Conservation (phyloP, 345 rosid species). For the Iberis pinnata region DNA sequence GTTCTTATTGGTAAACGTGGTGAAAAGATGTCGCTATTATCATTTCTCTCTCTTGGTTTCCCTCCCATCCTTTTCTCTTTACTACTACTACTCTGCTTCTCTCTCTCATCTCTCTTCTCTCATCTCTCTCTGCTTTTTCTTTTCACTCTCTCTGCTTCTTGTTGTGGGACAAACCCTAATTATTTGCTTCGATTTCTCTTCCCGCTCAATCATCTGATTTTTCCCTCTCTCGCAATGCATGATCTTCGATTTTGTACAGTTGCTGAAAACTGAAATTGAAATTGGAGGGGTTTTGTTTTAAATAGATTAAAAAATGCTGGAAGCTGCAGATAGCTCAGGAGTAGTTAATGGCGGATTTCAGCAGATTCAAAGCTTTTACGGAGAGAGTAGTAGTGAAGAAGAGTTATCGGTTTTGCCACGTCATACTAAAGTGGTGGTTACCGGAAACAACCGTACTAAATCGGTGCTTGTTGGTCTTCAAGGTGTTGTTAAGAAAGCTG, state of each 20-base stretch:
- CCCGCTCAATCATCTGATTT: constrained; percentile 22
- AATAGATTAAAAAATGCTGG: constrained; percentile 45
- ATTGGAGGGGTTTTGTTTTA: constrained; percentile 14
- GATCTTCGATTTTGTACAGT: constrained; percentile 44
- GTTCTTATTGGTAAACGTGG: constrained; percentile 26
- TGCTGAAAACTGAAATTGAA: constrained; percentile 26
- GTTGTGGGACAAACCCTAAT: constrained; percentile 38
- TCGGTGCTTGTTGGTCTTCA: constrained; percentile 92
- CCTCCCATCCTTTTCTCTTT: constrained; percentile 16
- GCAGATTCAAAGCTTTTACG: constrained; percentile 56
- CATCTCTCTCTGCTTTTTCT: background rate
- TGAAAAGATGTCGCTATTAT: constrained; percentile 27
- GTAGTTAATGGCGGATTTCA: constrained; percentile 51
- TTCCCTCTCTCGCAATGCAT: constrained; percentile 48
- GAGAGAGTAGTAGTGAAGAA: constrained; percentile 85
- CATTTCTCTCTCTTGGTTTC: constrained; percentile 47
- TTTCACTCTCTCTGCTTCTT: constrained; percentile 39
- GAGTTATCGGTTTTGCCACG: constrained; percentile 94
- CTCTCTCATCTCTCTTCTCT: constrained; percentile 18
- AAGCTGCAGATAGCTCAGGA: constrained; percentile 62
- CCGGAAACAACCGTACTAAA: constrained; percentile 93
- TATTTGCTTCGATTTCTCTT: constrained; percentile 21
- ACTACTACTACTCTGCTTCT: constrained; percentile 23
- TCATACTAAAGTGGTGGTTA: constrained; percentile 88
- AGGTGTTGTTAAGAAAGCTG: constrained; percentile 95